Conservation (phyloP, 2,329 filamentous ascomycete genomes). For the Fusarium cyanostomum region DNA sequence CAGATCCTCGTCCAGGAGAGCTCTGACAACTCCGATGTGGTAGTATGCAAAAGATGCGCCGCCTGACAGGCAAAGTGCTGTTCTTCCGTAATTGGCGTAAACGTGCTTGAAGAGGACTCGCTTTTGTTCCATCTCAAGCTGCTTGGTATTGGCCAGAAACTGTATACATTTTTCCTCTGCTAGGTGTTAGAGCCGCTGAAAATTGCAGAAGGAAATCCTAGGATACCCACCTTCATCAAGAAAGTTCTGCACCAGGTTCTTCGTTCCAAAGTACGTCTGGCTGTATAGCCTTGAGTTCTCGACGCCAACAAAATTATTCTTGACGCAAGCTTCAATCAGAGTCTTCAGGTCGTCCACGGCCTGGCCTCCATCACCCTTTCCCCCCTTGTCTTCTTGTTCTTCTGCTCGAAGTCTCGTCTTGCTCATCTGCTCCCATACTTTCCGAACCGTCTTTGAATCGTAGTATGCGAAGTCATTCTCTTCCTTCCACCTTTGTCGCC, state of each 20-base stretch:
- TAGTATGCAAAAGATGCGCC: conserved; percentile 97
- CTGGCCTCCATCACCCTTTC: conserved; percentile 53
- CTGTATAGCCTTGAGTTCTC: conserved; percentile 96
- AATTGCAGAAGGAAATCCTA: not conserved
- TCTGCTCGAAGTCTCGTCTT: conserved; percentile 70
- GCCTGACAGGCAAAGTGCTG: conserved; percentile 90
- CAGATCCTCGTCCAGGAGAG: conserved; percentile 84
- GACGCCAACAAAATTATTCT: conserved; percentile 96
- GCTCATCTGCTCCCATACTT: conserved; percentile 79
- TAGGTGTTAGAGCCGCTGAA: conserved; percentile 19
- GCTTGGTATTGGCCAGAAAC: conserved; percentile 73
- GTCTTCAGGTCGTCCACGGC: conserved; percentile 79
- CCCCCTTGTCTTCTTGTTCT: conserved; percentile 54
- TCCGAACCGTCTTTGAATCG: conserved; percentile 82
- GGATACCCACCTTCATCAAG: conserved; percentile 75
- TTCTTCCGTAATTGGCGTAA: conserved; percentile 89
- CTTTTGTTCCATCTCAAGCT: conserved; percentile 78
- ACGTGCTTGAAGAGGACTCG: conserved; percentile 85
- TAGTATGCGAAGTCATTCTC: conserved; percentile 85
- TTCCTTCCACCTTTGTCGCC: conserved; percentile 82
- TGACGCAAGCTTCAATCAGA: conserved; percentile 89
- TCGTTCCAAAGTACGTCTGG: conserved; percentile 98
- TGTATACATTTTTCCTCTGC: conserved; percentile 72
- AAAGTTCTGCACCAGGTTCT: conserved; percentile 89
- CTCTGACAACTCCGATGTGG: conserved; percentile 92